Conservation (phyloP, 345 rosid species). For the Citrus glauca region DNA sequence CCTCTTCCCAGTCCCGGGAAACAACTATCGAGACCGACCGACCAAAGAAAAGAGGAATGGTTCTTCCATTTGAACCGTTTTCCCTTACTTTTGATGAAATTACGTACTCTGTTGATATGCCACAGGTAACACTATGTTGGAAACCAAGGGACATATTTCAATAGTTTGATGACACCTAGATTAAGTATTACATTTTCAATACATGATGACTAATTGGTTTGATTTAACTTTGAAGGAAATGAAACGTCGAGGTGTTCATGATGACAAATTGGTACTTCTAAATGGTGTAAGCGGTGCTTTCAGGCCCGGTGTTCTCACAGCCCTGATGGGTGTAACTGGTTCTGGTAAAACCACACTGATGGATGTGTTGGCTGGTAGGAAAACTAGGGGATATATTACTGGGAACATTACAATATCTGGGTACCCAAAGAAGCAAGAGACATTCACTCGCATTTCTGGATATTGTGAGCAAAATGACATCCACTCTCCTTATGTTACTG, state of each 20-base stretch:
- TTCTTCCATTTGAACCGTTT: constrained; percentile 41
- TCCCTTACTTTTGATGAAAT: constrained; percentile 36
- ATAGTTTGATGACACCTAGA: neutral
- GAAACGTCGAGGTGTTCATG: constrained; percentile 56
- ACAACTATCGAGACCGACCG: neutral
- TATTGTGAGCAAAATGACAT: constrained; percentile 79
- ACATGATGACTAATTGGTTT: neutral
- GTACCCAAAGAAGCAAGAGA: constrained; percentile 70
- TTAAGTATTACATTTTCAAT: neutral
- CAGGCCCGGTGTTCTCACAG: constrained; percentile 82
- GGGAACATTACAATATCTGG: constrained; percentile 71
- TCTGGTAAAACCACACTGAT: constrained; percentile 84
- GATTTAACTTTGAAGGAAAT: constrained; percentile 34
- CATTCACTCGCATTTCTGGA: constrained; percentile 78
- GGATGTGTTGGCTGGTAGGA: constrained; percentile 91
- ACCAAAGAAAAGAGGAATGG: constrained; percentile 37
- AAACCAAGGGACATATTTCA: neutral
- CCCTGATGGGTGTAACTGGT: constrained; percentile 79
- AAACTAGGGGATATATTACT: constrained; percentile 73
- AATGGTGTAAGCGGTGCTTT: constrained; percentile 76
- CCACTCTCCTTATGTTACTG: constrained; percentile 75
- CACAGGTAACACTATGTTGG: constrained; percentile 26
- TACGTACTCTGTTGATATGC: constrained; percentile 43
- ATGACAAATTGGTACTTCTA: constrained; percentile 58
- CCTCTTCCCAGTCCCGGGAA: neutral